A percentile compares a stretch with the other conserved stretches of the same genome.
phyloP scores from a whole-genome alignment of 176 grass and related monocot genomes.

The Aegilops bicornis region DNA sequence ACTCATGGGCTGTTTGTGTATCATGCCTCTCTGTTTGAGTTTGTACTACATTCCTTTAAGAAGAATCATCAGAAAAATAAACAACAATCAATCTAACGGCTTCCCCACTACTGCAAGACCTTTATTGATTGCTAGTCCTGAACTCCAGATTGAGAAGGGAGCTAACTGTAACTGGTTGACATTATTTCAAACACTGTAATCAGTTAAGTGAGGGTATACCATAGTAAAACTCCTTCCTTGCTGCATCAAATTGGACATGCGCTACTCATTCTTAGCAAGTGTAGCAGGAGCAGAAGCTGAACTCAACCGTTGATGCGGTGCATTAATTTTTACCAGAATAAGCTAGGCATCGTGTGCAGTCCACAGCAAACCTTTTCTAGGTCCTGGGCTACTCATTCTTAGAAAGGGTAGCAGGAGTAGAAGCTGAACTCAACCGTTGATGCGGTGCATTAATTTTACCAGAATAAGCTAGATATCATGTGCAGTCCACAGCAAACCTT shows the following conservation, averaged over 20 bases:
- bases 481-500: neutral
- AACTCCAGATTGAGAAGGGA: slow-evolving; percentile 23
- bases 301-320: neutral
- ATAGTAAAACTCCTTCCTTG: neutral
- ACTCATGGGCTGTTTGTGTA: neutral
- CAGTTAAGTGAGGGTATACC: neutral
- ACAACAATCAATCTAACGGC: neutral
- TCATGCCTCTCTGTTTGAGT: neutral
- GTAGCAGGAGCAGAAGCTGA: slow-evolving; percentile 1
- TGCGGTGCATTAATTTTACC: slow-evolving; percentile 30
- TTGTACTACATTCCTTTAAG: neutral
- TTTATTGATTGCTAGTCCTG: neutral
- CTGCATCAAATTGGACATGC: slow-evolving; percentile 18
- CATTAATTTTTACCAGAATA: slow-evolving; percentile 33
- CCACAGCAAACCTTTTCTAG: neutral
- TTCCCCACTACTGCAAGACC: neutral
- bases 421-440: neutral
- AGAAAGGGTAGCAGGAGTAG: neutral
- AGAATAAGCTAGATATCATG: slow-evolving; percentile 26
- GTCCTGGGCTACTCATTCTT: neutral
- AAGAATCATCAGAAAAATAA: neutral
- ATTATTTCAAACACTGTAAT: neutral
- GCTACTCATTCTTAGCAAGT: slow-evolving; percentile 1
- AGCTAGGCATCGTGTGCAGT: slow-evolving; percentile 21
- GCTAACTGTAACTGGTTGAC: neutral